Base-by-base conservation (phyloP, 164 flowering plant species). In the Berberis thunbergii region DNA sequence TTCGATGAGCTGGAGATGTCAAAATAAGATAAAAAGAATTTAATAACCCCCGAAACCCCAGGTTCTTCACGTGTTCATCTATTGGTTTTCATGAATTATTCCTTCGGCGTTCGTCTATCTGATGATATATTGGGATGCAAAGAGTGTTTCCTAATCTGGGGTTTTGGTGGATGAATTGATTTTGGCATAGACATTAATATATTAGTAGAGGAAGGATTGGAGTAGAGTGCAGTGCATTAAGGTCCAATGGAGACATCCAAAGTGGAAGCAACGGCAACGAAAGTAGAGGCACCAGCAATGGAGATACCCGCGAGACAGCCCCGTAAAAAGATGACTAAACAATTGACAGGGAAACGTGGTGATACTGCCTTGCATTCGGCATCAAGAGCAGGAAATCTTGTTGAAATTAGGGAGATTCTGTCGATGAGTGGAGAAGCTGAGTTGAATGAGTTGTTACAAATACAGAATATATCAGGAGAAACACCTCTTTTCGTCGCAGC, bases 401-500 rank as follows among this genome's bases (percentile, higher is more conserved):
- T 42, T 0, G 74, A 64, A 62, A 81, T 83, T 55, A 64, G 50
- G 62, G 84, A 81, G 7, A 81, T 84, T 11, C 67, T 94, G 2
- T 41, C 71, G 2, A 60, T 58, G 10, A 58, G 74, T 3, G 79
- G 12, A 38, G 95, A 79, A n/a, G 80, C 46, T 3, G 86, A 82
- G 61, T 57, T 87, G 78, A 72, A 70, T 57, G 86, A 77, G 26
- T 55, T 86, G 71, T 64, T 91, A 73, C 60, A 69, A 0, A 87
- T 76, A 67, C 96, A 91, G 62, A 94, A 94, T 62, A 88, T 83
- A 44, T 70, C 95, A 0, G 96, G 96, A 0, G 99, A 94, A 72
- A 91, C 97, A 0, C 81, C 95, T 1, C 80, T 94, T 10, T 94
- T 79, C 66, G 97, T 86, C 3, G 97, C 96, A 7, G 87, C 88